phyloP scores from a whole-genome alignment of 306 rosid species.

The Pterocarpus santalinus region DNA sequence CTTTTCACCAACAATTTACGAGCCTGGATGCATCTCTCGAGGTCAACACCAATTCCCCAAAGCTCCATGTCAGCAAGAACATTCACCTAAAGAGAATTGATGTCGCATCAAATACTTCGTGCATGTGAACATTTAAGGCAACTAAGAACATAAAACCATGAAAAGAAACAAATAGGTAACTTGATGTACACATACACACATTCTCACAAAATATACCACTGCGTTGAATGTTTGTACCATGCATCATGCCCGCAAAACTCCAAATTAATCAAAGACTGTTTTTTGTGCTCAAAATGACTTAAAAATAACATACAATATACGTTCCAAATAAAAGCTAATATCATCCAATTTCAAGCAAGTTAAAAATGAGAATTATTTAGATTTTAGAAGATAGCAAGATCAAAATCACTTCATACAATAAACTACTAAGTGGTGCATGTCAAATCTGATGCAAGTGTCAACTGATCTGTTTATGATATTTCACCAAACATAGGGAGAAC shows the following conservation, averaged over 20 bases:
- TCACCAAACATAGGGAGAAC: neutral
- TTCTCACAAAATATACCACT: neutral
- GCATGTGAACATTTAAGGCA: conserved; percentile 35
- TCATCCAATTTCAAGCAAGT: neutral
- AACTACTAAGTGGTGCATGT: neutral
- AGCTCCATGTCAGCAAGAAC: conserved; percentile 97
- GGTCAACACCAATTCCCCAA: conserved; percentile 95
- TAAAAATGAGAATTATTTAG: neutral
- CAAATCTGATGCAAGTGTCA: neutral
- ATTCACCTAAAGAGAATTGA: conserved; percentile 67
- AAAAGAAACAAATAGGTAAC: conserved; percentile 16
- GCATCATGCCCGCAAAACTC: neutral
- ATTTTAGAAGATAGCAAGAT: neutral
- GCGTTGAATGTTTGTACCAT: neutral
- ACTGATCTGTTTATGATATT: neutral
- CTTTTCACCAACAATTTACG: conserved; percentile 81
- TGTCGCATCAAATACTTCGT: conserved; percentile 35
- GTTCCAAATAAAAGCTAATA: neutral
- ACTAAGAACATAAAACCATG: conserved; percentile 9
- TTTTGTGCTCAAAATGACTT: neutral
- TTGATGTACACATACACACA: neutral
- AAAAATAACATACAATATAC: neutral
- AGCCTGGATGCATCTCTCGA: conserved; percentile 90
- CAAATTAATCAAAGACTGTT: neutral
- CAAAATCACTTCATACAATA: neutral